Base-by-base conservation (phyloP, 192 early-diverging fungal genomes). In the Dissophora ornata region DNA sequence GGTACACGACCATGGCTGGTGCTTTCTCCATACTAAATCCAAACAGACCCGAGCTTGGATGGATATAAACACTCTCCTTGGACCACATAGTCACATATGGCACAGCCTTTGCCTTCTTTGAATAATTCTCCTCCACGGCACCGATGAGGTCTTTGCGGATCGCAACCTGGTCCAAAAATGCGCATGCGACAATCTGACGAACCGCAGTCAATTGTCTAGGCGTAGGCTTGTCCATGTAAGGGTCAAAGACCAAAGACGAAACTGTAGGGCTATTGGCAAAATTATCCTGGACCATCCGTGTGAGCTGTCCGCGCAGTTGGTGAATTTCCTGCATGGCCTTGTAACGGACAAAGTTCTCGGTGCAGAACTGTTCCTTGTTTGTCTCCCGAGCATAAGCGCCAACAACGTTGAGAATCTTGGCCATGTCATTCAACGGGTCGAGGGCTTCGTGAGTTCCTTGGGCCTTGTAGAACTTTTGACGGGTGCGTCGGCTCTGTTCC, bases 131-230 rank as follows among this genome's bases (percentile, higher is more conserved):
- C 79, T 71, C 88, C 58, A 57, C 65, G 3, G 73, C 29, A 10
- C 84, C 89, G 25, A 93, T 87, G n/a, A 94, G 79, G 48, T 97
- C 95, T 62, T 85, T 87, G 2, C 94, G 89, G 48, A 91, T 80
- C 1, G 98, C 98, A n/a, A 99, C 87, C 9, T 92, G 92, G 66
- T 99, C 98, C 51, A 95, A 86, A 52, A 94, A 98, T 1, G 96
- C 95, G 2, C 94, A 87, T 2, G 96, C 83, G 4, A 98, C 69
- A 45, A 98, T 87, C 79, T 99, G 96, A 13, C 92, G 90, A 16
- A 99, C 81, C 7, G 91, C 84, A 10, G 85, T 88, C 59, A 88
- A 82, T 67, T 98, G 95, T 45, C 83, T 61, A 38, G 81, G 63
- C 13, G 71, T 86, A 15, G 69, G 64, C 29, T 67, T 68, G 16